A percentile compares a stretch with the other conserved stretches of the same genome.
phyloP scores from a whole-genome alignment of 139 green algal genomes.

The Gonium pectorale region DNA sequence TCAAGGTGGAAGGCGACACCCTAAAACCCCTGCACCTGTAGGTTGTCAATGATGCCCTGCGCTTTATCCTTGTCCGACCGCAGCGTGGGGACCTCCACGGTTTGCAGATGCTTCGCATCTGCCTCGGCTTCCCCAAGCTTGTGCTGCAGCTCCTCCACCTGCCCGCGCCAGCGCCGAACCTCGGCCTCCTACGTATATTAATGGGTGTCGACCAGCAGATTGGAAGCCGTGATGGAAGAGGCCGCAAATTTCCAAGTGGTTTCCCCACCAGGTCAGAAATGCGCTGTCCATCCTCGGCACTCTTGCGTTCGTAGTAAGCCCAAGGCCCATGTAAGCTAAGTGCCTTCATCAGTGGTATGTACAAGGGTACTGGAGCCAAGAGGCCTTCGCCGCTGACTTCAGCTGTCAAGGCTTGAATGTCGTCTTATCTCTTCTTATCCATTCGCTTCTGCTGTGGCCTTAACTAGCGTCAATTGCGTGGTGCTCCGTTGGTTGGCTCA shows the following conservation, averaged over 20 bases:
- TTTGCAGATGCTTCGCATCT: not conserved
- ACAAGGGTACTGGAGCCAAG: no score
- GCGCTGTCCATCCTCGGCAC: constrained; percentile 27
- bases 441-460: no score
- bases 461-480: no score
- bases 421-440: no score
- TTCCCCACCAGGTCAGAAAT: constrained; percentile 40
- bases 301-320: constrained; percentile 47
- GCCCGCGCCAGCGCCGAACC: not conserved
- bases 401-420: no score
- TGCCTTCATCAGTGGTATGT: no score
- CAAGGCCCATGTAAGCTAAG: constrained; percentile 44
- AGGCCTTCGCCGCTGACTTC: no score
- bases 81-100: not conserved
- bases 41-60: constrained; percentile 12
- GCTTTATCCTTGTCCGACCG: constrained; percentile 4
- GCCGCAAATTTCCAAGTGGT: not conserved
- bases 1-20: no score
- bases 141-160: not conserved
- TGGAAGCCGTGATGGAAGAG: not conserved
- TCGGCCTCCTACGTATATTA: no score
- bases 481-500: no score
- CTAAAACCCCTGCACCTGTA: no score
- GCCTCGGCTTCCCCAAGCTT: not conserved
- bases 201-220: not conserved